Base-by-base conservation (phyloP, 495 filamentous ascomycete species). In the Tuber brumale region DNA sequence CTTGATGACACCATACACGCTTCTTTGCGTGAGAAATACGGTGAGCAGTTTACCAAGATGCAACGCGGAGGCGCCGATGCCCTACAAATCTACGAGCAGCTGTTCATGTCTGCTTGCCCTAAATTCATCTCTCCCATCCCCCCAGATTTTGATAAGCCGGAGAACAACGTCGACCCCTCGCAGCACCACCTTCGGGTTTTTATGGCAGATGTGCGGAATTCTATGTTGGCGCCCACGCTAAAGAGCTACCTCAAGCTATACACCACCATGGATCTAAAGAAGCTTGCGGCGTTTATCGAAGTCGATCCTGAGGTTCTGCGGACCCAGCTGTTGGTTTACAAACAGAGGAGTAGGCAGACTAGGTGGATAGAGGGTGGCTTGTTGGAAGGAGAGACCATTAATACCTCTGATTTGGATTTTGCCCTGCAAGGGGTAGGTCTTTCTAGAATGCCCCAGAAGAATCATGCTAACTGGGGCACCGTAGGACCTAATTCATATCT, bases 1-100 rank as follows among this genome's bases (percentile, higher is more conserved):
- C 89, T 99, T 81, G 95, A 99, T 83, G 95, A 99, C 87, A 98
- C 95, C 83, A 98, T 99, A 87, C 95, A 98, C 90, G 95, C 93
- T 48, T 94, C 94, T 78, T 89, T 99, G 46, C 90, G 96, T 73
- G 95, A 99, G 89, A 99, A 99, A 89, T 98, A 97, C 85, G 94
- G 94, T 77, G 95, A 99, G 85, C 93, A 97, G 87, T 93, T 99
- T 81, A 90, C 92, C 80, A 92, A 94, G 83, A 90, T 99, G 85
- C 95, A 99, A 87, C 92, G 93, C 72, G 95, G 95, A 77, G 95
- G 95, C 35, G 94, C 94, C 70, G 96, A 98, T 79, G 91, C 94
- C 70, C 90, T 99, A 12, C 95, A 94, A 78, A 88, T 99, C 77
- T 99, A 96, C 82, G 95, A 99, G 87, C 94, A 97, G 86, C 89